These are phyloP conservation scores for Xenosphaeropsis pyriputrescens DNA, from an alignment of 2,329 filamentous ascomycete genomes.

Conservation along the genomic window DNA sequence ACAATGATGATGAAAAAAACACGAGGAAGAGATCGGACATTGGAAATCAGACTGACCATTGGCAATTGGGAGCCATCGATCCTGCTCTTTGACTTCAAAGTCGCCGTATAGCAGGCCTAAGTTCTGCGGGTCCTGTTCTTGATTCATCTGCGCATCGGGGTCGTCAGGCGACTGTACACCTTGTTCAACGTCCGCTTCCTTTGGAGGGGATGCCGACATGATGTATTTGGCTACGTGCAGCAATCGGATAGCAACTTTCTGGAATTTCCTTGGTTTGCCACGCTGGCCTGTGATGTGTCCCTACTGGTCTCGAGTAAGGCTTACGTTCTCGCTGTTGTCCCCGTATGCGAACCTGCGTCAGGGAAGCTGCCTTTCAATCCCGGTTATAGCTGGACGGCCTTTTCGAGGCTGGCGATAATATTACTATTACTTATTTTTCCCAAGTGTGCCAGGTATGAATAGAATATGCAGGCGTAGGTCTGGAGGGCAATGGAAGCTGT, in stretches of 20 bases:
- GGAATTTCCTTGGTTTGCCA: conserved; percentile 17
- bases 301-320: conserved; percentile 8
- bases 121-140: conserved; percentile 63
- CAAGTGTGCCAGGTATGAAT: neutral
- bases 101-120: conserved; percentile 61
- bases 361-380: conserved; percentile 4
- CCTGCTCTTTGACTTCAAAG: conserved; percentile 99
- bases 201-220: conserved; percentile 92
- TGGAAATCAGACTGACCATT: conserved; percentile 68
- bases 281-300: conserved; percentile 13
- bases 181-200: conserved; percentile 79
- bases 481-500: neutral
- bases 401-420: neutral
- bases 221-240: conserved; percentile 56
- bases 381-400: neutral
- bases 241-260: conserved; percentile 13
- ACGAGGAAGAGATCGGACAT: conserved; percentile 15
- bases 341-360: conserved; percentile 8
- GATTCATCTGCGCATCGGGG: conserved; percentile 84
- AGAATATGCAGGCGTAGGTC: neutral
- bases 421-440: neutral
- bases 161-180: conserved; percentile 86
- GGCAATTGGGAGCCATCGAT: conserved; percentile 98
- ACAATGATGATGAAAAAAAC: conserved; percentile 6
- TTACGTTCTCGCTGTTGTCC: conserved; percentile 5